A percentile compares a stretch with the other conserved stretches of the same genome.
These are phyloP conservation scores for Ananas comosus DNA, from an alignment of 176 grass and related monocot genomes.

Conservation along the genomic window DNA sequence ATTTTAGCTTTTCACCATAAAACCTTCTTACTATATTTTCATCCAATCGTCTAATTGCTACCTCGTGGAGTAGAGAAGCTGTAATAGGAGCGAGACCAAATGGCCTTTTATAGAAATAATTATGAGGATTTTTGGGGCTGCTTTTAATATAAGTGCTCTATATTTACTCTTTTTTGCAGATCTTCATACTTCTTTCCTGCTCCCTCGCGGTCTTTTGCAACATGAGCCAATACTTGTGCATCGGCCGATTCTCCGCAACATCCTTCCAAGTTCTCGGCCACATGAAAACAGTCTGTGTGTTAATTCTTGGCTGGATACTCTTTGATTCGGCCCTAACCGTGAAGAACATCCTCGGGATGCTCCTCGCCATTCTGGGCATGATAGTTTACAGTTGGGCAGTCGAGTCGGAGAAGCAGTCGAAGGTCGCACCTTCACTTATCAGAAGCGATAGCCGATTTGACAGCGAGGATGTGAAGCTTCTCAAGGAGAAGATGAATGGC, in stretches of 20 bases:
- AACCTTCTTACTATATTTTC: no score
- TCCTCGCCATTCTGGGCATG: slow-evolving; percentile 87
- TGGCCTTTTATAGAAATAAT: not conserved
- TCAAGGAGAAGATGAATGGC: slow-evolving; percentile 53
- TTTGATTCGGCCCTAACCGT: slow-evolving; percentile 79
- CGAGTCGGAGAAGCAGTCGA: slow-evolving; percentile 51
- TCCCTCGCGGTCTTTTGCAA: slow-evolving; percentile 85
- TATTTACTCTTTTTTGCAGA: slow-evolving; percentile 33
- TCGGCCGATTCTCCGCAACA: slow-evolving; percentile 79
- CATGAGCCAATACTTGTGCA: slow-evolving; percentile 97
- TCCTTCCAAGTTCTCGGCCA: slow-evolving; percentile 91
- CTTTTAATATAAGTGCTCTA: not conserved
- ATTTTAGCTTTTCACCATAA: no score
- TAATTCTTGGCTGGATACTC: slow-evolving; percentile 76
- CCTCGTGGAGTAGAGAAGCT: no score
- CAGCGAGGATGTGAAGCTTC: slow-evolving; percentile 50
- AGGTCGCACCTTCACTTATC: slow-evolving; percentile 12
- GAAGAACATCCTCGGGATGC: slow-evolving; percentile 80
- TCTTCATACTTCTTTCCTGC: slow-evolving; percentile 84
- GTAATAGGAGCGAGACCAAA: no score
- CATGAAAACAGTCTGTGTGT: slow-evolving; percentile 84
- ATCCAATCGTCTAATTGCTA: no score
- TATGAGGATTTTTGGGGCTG: not conserved
- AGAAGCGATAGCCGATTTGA: slow-evolving; percentile 43
- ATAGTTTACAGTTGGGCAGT: slow-evolving; percentile 83